Conservation (phyloP, 2,329 filamentous ascomycete species). For the Penicillium digitatum region DNA sequence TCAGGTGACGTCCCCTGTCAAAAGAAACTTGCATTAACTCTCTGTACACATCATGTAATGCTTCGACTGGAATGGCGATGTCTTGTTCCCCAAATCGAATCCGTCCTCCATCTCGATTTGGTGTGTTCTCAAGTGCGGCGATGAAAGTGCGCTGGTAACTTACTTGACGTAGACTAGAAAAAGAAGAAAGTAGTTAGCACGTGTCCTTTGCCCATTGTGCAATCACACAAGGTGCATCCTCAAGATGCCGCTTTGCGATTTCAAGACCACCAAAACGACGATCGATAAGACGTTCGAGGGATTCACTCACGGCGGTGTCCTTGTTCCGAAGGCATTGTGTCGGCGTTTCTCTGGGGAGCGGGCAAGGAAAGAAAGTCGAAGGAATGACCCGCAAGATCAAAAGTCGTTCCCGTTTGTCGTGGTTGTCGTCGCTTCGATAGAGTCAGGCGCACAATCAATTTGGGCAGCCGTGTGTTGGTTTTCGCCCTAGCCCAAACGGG, state of each 20-base stretch:
- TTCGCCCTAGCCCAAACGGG: constrained; percentile 33
- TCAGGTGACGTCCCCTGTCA: constrained; percentile 90
- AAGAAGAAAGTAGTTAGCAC: constrained; percentile 32
- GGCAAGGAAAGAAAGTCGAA: constrained; percentile 42
- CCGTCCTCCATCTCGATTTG: constrained; percentile 15
- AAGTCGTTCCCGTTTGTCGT: constrained; percentile 35
- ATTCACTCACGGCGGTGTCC: constrained; percentile 78
- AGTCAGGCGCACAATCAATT: constrained; percentile 40
- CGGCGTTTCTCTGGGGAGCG: constrained; percentile 45
- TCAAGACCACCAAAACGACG: constrained; percentile 10
- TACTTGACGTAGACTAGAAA: constrained; percentile 80
- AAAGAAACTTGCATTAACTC: constrained; percentile 36
- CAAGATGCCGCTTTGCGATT: constrained; percentile 6
- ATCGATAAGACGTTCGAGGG: constrained; percentile 17
- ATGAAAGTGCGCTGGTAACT: constrained; percentile 47
- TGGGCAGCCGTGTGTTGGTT: constrained; percentile 28
- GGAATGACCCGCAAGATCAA: constrained; percentile 37
- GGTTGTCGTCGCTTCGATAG: constrained; percentile 42
- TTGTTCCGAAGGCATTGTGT: constrained; percentile 83
- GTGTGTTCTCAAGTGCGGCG: constrained; percentile 22
- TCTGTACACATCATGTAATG: constrained; percentile 19
- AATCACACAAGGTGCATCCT: constrained; percentile 10
- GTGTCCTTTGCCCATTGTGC: constrained; percentile 4
- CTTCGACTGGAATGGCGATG: constrained; percentile 3
- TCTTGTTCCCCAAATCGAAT: constrained; percentile 17